Percentiles rank a stretch among this genome's conserved stretches.
These are phyloP conservation scores for Letharia columbiana DNA, from an alignment of 495 filamentous ascomycete species.

Conservation along the genomic window DNA sequence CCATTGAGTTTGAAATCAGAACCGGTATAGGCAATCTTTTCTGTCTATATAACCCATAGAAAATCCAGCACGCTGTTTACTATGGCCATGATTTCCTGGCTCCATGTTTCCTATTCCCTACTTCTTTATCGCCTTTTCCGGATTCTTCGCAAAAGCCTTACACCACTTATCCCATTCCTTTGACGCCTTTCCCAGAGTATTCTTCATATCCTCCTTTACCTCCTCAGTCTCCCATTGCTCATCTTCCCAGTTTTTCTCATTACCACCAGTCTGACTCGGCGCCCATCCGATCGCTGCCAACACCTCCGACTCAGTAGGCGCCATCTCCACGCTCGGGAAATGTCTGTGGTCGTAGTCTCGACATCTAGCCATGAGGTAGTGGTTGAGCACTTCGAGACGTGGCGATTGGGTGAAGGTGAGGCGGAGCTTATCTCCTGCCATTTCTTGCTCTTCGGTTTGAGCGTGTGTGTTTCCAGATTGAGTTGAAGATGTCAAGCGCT, in stretches of 20 bases:
- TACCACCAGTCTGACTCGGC: constrained; percentile 25
- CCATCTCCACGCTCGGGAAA: constrained; percentile 23
- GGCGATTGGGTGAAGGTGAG: constrained; percentile 29
- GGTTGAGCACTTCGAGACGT: constrained; percentile 26
- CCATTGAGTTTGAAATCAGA: no score
- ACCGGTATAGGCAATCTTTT: no score
- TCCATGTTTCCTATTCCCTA: constrained; percentile 1
- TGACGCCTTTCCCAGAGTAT: constrained; percentile 30
- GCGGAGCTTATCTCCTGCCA: constrained; percentile 24
- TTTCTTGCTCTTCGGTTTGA: constrained; percentile 16
- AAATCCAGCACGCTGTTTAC: no score
- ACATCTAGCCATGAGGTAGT: constrained; percentile 29
- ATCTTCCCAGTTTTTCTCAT: constrained; percentile 32
- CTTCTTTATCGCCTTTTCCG: constrained; percentile 32
- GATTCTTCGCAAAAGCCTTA: constrained; percentile 32
- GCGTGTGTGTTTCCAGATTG: constrained; percentile 5
- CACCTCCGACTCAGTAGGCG: constrained; percentile 30
- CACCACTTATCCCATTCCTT: constrained; percentile 34
- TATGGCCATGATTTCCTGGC: no score
- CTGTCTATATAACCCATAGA: no score
- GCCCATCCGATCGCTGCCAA: constrained; percentile 35
- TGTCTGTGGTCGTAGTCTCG: constrained; percentile 24
- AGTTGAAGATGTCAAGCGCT: constrained; percentile 24
- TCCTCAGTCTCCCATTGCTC: constrained; percentile 34
- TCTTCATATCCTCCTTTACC: constrained; percentile 32